Percentiles rank a stretch among this genome's conserved stretches.
These are phyloP conservation scores for Brassica napus DNA, from an alignment of 345 rosid species.

Conservation along the genomic window Da-Ae NC_063452.1:63142501-63143000, in stretches of 20 bases:
- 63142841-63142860: conserved; percentile 24
- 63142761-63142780: conserved; percentile 14
- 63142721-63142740: conserved; percentile 11
- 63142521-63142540: background rate
- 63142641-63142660: background rate
- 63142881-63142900: background rate
- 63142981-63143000: conserved; percentile 36
- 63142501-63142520: background rate
- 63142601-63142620: background rate
- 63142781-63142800: conserved; percentile 2
- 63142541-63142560: background rate
- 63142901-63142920: background rate
- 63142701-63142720: conserved; percentile 20
- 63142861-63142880: background rate
- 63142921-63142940: background rate
- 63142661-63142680: background rate
- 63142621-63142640: background rate
- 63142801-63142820: conserved; percentile 30
- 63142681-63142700: conserved; percentile 22
- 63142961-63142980: conserved; percentile 21
- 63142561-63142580: background rate
- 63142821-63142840: conserved; percentile 16
- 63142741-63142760: conserved; percentile 1
- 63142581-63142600: background rate
- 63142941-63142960: conserved; percentile 5